Percentiles rank a stretch among this genome's conserved stretches.
Evolutionary conservation across 345 rosid genomes (phyloP).

Genomic region (Populus euphratica): DNA sequence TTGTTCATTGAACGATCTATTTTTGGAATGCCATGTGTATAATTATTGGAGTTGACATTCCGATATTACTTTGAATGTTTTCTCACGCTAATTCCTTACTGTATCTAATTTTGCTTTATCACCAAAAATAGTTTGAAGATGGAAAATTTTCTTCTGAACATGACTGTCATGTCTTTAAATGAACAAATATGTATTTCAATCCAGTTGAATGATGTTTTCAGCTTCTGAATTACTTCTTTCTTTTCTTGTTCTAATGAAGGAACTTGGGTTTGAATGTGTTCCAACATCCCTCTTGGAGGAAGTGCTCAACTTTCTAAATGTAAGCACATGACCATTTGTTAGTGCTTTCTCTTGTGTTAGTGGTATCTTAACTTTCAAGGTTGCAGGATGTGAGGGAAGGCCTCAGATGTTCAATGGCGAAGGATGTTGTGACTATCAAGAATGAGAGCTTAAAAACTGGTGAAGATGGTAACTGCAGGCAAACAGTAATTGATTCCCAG

Average conservation of each 20-base stretch:
- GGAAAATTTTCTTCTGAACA: too few species aligned
- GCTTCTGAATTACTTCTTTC: slow-evolving; percentile 11
- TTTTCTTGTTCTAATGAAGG: slow-evolving; percentile 45
- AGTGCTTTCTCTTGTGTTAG: slow-evolving; percentile 1
- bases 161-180: background rate
- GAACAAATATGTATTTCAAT: background rate
- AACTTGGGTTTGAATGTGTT: slow-evolving; percentile 84
- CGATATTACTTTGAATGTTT: background rate
- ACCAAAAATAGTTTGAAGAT: too few species aligned
- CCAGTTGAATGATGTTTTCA: background rate
- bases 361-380: slow-evolving; percentile 29
- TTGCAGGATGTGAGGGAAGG: slow-evolving; percentile 86
- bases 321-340: slow-evolving; percentile 28
- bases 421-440: slow-evolving; percentile 64
- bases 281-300: slow-evolving; percentile 90
- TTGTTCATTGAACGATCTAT: background rate
- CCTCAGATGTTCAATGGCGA: slow-evolving; percentile 91
- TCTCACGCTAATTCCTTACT: background rate
- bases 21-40: background rate
- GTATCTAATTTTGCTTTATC: too few species aligned
- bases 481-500: slow-evolving; percentile 22
- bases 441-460: slow-evolving; percentile 66
- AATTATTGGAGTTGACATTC: background rate
- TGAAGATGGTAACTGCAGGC: slow-evolving; percentile 31
- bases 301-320: slow-evolving; percentile 76